A percentile compares a stretch with the other conserved stretches of the same genome.
These are phyloP conservation scores for Chaetomidium leptoderma DNA, from an alignment of 495 filamentous ascomycete genomes.

Conservation along the genomic window DNA sequence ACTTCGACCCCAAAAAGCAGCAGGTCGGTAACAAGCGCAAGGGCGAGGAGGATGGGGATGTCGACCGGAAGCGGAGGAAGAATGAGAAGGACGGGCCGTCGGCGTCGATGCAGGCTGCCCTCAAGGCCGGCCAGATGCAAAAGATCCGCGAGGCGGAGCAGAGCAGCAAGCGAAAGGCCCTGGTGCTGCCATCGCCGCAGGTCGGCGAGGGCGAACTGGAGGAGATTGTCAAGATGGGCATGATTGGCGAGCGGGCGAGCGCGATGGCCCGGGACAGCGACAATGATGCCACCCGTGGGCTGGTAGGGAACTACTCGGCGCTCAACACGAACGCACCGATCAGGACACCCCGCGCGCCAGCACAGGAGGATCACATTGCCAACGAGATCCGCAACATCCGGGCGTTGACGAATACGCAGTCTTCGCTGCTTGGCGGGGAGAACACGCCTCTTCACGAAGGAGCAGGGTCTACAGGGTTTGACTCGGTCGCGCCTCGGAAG, in stretches of 20 bases:
- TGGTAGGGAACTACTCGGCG: conserved; percentile 77
- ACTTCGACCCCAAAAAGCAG: conserved; percentile 91
- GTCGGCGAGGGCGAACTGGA: conserved; percentile 90
- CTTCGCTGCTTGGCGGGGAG: conserved; percentile 90
- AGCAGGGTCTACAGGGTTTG: conserved; percentile 77
- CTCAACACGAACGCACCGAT: conserved; percentile 82
- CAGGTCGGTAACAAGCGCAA: conserved; percentile 95
- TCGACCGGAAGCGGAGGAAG: conserved; percentile 79
- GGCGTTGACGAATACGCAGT: conserved; percentile 89
- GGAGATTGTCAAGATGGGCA: conserved; percentile 98
- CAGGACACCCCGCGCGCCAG: conserved; percentile 81
- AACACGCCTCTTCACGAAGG: conserved; percentile 86
- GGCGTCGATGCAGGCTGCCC: conserved; percentile 76
- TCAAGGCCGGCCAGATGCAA: conserved; percentile 92
- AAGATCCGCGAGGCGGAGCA: conserved; percentile 95
- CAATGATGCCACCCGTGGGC: conserved; percentile 76
- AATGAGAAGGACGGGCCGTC: conserved; percentile 73
- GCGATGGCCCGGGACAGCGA: conserved; percentile 70
- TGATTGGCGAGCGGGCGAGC: conserved; percentile 87
- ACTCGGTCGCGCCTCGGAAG: conserved; percentile 74
- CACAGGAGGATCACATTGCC: conserved; percentile 89
- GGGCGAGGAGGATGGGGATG: conserved; percentile 78
- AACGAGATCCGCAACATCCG: conserved; percentile 96
- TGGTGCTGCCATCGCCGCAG: conserved; percentile 82
- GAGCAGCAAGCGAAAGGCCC: conserved; percentile 78